Conservation (phyloP, 352 stramenopile genomes). For the Blastocystis sp. region DNA sequence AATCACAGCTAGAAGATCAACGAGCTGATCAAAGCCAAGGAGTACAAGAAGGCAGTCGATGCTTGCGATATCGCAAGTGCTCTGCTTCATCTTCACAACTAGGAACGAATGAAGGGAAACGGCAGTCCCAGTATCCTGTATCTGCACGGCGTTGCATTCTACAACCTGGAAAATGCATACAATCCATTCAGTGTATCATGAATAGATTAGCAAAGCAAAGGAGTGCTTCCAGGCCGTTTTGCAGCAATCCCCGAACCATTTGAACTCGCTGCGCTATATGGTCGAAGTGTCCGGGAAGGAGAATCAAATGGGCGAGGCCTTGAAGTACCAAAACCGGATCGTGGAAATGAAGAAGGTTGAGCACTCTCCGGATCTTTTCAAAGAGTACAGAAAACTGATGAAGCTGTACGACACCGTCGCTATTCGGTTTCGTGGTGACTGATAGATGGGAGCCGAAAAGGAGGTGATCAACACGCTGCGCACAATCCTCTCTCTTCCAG, state of each 20-base stretch:
- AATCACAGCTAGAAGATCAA: neutral
- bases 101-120: constrained; percentile 28
- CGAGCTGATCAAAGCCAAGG: constrained; percentile 17
- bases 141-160: constrained; percentile 10
- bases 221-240: neutral
- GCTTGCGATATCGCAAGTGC: constrained; percentile 13
- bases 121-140: neutral
- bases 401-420: neutral
- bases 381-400: constrained; percentile 30
- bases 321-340: neutral
- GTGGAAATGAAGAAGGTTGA: neutral
- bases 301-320: neutral
- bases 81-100: neutral
- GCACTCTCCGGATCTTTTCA: neutral
- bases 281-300: neutral
- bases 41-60: constrained; percentile 7
- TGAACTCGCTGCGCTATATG: constrained; percentile 23
- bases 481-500: constrained; percentile 11
- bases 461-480: constrained; percentile 1
- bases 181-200: neutral
- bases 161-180: neutral
- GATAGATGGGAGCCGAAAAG: neutral
- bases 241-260: neutral
- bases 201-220: constrained; percentile 20
- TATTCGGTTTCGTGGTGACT: neutral